phyloP scores from a whole-genome alignment of 257 asterid species.

The Solanum pimpinellifolium region DNA sequence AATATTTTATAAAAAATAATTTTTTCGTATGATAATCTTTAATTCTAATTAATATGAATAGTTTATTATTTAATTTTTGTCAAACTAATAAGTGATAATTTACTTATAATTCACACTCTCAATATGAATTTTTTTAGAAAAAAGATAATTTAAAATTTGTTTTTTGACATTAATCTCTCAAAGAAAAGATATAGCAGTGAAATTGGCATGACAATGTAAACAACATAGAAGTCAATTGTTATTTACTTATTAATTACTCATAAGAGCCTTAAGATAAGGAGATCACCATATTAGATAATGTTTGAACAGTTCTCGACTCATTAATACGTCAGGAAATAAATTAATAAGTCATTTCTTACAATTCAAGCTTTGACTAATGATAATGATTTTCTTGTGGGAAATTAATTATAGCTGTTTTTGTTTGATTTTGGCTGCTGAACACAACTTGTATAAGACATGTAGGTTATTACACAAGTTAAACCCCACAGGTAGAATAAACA shows the following conservation, averaged over 20 bases:
- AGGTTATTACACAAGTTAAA: background rate
- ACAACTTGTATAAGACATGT: background rate
- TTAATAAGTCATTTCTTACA: background rate
- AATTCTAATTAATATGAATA: too few species aligned
- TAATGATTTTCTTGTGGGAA: background rate
- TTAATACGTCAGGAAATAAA: background rate
- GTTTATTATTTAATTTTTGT: too few species aligned
- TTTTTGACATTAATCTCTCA: too few species aligned
- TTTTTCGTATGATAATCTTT: too few species aligned
- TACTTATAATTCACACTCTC: too few species aligned
- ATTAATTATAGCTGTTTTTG: background rate
- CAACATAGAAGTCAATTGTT: background rate
- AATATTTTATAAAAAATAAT: too few species aligned
- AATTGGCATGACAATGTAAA: background rate
- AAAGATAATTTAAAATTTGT: too few species aligned
- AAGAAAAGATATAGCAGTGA: background rate
- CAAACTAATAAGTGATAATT: too few species aligned
- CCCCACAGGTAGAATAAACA: background rate
- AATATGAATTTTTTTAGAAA: too few species aligned
- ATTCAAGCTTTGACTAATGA: background rate
- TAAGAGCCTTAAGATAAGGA: background rate
- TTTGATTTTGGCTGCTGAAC: background rate
- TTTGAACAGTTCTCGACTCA: background rate
- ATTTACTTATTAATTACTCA: background rate
- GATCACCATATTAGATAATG: background rate